These are phyloP conservation scores for Aspergillus japonicus DNA, from an alignment of 2,329 filamentous ascomycete genomes.

Conservation along the genomic window DNA sequence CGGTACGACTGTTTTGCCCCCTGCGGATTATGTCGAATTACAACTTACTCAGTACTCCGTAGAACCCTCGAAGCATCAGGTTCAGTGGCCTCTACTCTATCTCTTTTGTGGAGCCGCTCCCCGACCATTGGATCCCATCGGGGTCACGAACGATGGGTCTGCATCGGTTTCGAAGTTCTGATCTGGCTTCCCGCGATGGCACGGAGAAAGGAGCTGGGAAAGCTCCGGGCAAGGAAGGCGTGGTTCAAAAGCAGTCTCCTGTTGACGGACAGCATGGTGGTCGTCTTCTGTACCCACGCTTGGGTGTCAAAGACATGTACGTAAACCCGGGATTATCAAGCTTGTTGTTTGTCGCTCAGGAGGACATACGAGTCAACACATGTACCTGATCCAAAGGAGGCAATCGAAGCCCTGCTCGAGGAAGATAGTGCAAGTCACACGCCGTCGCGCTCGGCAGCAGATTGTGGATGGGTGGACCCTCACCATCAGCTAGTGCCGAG, in stretches of 20 bases:
- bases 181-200: neutral
- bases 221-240: too few species aligned
- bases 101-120: neutral
- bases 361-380: neutral
- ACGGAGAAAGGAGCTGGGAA: too few species aligned
- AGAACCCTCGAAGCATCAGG: neutral
- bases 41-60: too few species aligned
- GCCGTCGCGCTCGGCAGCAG: neutral
- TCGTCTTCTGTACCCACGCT: too few species aligned
- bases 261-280: too few species aligned
- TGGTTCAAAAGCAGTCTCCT: too few species aligned
- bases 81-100: neutral
- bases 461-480: constrained; percentile 1
- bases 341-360: neutral
- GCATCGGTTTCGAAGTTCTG: neutral
- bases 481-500: neutral
- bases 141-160: neutral
- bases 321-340: too few species aligned
- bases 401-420: neutral
- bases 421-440: neutral
- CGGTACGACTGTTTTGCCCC: too few species aligned
- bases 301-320: too few species aligned
- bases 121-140: neutral
- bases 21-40: too few species aligned
- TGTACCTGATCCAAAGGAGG: neutral